Percentiles rank a stretch among this genome's conserved stretches.
Evolutionary conservation across 148 eudicot species (phyloP).

Genomic region (Amaranthus palmeri): DNA sequence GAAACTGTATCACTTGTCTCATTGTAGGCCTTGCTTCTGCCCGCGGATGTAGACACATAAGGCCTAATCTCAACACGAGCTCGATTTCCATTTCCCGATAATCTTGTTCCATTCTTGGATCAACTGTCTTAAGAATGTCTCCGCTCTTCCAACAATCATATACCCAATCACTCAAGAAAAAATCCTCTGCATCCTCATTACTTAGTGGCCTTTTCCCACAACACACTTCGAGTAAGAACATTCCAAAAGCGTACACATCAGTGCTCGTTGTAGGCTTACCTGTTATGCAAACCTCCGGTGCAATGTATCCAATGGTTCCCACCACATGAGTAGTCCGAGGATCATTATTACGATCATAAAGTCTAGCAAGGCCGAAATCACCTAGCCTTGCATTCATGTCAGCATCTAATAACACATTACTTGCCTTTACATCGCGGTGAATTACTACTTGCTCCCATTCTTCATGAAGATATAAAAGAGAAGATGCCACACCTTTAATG

Average conservation of each 20-base stretch:
- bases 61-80: constrained; percentile 23
- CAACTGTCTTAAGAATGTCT: constrained; percentile 16
- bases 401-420: constrained; percentile 22
- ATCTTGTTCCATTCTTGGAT: constrained; percentile 17
- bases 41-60: constrained; percentile 22
- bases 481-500: constrained; percentile 30
- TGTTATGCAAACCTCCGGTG: constrained; percentile 1
- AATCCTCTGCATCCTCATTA: not conserved
- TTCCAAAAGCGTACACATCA: constrained; percentile 30
- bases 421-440: constrained; percentile 32
- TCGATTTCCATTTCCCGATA: constrained; percentile 23
- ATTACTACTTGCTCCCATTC: constrained; percentile 32
- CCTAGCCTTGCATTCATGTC: constrained; percentile 14
- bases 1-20: constrained; percentile 25
- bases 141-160: constrained; percentile 11
- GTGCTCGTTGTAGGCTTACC: constrained; percentile 21
- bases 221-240: constrained; percentile 28
- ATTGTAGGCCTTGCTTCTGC: constrained; percentile 27
- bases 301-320: too few relatives aligned
- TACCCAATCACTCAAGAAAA: constrained; percentile 10
- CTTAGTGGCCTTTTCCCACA: constrained; percentile 32
- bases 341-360: constrained; percentile 20
- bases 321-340: constrained; percentile 20
- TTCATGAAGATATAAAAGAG: constrained; percentile 28
- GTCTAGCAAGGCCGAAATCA: constrained; percentile 34